phyloP scores from a whole-genome alignment of 768 basidiomycete species.

The Thelephora ganbajun region DNA sequence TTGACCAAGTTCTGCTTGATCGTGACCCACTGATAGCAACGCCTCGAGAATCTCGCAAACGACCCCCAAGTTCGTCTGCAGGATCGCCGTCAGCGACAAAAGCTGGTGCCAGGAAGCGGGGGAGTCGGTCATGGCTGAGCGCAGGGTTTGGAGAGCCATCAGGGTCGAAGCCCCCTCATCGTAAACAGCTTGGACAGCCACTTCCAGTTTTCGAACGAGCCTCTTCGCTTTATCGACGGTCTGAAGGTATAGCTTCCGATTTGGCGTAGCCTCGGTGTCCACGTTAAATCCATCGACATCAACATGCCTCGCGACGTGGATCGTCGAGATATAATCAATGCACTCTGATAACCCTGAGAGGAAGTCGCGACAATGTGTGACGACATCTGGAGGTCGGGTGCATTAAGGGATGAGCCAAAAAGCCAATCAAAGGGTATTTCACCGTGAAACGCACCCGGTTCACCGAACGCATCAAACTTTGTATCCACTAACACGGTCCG shows the following conservation, averaged over 20 bases:
- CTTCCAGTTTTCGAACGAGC: conserved; percentile 59
- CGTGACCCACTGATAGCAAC: conserved; percentile 48
- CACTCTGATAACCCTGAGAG: background rate
- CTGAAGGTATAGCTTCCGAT: conserved; percentile 40
- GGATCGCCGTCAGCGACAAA: conserved; percentile 33
- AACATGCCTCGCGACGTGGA: conserved; percentile 69
- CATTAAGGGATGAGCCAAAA: background rate
- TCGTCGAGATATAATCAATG: conserved; percentile 44
- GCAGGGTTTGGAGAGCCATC: conserved; percentile 40
- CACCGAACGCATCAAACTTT: background rate
- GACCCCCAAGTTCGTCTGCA: conserved; percentile 41
- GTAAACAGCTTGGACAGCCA: conserved; percentile 55
- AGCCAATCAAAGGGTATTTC: background rate
- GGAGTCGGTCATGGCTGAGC: conserved; percentile 12
- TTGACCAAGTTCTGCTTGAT: conserved; percentile 56
- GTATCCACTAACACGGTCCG: background rate
- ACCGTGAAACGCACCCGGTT: background rate
- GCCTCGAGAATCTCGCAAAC: conserved; percentile 48
- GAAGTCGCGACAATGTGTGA: background rate
- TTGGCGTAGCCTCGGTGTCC: conserved; percentile 25
- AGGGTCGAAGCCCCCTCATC: conserved; percentile 56
- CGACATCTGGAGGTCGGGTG: background rate
- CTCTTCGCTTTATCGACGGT: conserved; percentile 57
- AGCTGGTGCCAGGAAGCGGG: conserved; percentile 23
- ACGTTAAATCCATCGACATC: conserved; percentile 66